Base-by-base conservation (phyloP, 73 alveolate species). In the Paramecium caudatum region DNA sequence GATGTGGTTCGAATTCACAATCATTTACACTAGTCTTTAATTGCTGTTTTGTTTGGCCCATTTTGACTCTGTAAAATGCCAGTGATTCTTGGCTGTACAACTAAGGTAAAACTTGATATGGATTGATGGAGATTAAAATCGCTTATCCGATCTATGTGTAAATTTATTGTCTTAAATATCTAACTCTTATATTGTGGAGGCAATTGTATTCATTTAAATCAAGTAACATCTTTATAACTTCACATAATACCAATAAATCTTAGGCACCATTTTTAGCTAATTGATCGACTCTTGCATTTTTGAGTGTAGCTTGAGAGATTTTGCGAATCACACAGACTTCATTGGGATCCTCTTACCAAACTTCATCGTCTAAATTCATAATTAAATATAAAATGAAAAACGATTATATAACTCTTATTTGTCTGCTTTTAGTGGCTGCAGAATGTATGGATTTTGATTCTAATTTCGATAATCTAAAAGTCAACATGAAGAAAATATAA, bases 81-180 rank as follows among this genome's bases (percentile, higher is more conserved):
- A 91, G 91, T 27, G 98, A 96, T 46, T 50, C 83, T 68, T 93
- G 87, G 2, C 91, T 50, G 5, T 97, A 92, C 69, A 94, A 94
- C 3, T 96, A 96, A 32, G 95, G 94, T 47, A 97, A 94, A 48
- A 86, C 82, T 65, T 90, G 78, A 86, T 94, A 97, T 8, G 99
- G 99, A 81, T 97, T 97, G 17, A 97, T 95, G 45, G 98, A 94
- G 17, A 97, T 90, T 62, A 97, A 93, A 25, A 97, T 97, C 10
- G 99, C 97, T 13, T 94, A 48, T 0, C 99, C 99, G n/a, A 97
- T 95, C 65, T 94, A 87, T 13, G 99, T 95, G 82, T 95, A 97
- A 13, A 97, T 97, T 65, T 95, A 70, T 61, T 94, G 92, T 43
- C 91, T 80, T 23, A 82, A 69, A 86, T 94, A 96, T 70, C 99